A percentile compares a stretch with the other conserved stretches of the same genome.
phyloP scores from a whole-genome alignment of 2,329 filamentous ascomycete genomes.

The Colletotrichum trifolii region DNA sequence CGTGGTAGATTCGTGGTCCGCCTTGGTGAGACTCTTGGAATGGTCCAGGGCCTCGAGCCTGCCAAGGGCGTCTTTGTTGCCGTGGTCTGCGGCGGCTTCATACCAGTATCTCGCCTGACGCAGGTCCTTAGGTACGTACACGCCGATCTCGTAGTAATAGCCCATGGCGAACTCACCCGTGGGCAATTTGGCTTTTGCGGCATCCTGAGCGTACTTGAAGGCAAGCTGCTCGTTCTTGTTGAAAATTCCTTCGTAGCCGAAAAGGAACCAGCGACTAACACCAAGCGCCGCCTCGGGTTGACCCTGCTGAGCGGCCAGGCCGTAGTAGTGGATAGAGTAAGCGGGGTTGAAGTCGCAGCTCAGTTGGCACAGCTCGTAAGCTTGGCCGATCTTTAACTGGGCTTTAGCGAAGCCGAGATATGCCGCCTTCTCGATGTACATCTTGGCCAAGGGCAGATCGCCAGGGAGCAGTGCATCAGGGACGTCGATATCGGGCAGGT shows the following conservation, averaged over 20 bases:
- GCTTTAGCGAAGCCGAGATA: constrained; percentile 96
- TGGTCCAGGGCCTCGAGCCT: constrained; percentile 87
- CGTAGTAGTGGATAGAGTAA: constrained; percentile 94
- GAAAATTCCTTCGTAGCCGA: constrained; percentile 91
- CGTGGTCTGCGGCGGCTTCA: constrained; percentile 85
- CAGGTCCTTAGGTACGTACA: constrained; percentile 86
- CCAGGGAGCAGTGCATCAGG: constrained; percentile 76
- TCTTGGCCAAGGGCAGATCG: constrained; percentile 78
- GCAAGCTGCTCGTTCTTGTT: constrained; percentile 96
- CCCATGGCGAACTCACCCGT: constrained; percentile 97
- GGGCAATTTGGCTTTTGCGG: constrained; percentile 81
- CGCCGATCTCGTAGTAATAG: constrained; percentile 97
- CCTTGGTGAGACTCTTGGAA: constrained; percentile 85
- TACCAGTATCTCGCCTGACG: constrained; percentile 91
- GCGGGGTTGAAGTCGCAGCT: constrained; percentile 95
- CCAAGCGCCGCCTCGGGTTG: constrained; percentile 94
- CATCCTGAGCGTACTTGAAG: constrained; percentile 89
- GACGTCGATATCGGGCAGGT: constrained; percentile 89
- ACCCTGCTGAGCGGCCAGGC: constrained; percentile 89
- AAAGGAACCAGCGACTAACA: constrained; percentile 98
- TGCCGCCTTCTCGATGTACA: constrained; percentile 96
- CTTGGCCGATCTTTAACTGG: constrained; percentile 96
- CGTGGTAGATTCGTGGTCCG: constrained; percentile 92
- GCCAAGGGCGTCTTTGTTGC: constrained; percentile 87
- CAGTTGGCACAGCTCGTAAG: constrained; percentile 93